Evolutionary conservation across 2,329 filamentous ascomycete species (phyloP).

Genomic region (Epichloe sylvatica): DNA sequence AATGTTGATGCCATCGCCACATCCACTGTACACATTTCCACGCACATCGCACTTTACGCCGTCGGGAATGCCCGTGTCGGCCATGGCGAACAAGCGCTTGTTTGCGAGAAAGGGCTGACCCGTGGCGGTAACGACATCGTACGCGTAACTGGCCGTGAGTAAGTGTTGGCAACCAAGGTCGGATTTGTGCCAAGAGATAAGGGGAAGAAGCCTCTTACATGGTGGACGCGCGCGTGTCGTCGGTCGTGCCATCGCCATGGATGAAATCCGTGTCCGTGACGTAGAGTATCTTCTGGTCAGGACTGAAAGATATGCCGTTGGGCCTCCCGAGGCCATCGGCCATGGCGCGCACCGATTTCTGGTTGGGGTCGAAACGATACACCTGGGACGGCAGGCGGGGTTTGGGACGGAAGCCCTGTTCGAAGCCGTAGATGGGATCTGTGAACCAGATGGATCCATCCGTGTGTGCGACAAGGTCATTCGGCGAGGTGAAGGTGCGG

Average conservation of each 20-base stretch:
- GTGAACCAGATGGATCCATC: conserved; percentile 37
- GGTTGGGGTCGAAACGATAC: conserved; percentile 30
- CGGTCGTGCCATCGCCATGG: conserved; percentile 20
- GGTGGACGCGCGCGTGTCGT: conserved; percentile 10
- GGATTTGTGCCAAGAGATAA: neutral
- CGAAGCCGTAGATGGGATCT: conserved; percentile 33
- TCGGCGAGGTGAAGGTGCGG: conserved; percentile 33
- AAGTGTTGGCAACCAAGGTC: no score
- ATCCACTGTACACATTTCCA: conserved; percentile 36
- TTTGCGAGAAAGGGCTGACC: conserved; percentile 30
- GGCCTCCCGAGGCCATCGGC: conserved; percentile 34
- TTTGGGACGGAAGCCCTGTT: conserved; percentile 30
- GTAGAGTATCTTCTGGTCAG: conserved; percentile 29
- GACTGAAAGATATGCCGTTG: conserved; percentile 33
- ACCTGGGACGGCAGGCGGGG: conserved; percentile 32
- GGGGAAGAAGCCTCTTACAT: conserved; percentile 13
- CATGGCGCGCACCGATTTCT: conserved; percentile 26
- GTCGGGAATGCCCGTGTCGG: conserved; percentile 31
- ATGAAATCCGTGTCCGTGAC: conserved; percentile 28
- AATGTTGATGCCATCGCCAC: conserved; percentile 34
- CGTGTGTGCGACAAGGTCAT: conserved; percentile 30
- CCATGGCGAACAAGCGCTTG: conserved; percentile 35
- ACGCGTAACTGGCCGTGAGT: conserved; percentile 18
- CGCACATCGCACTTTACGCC: conserved; percentile 32
- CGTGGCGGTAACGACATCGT: conserved; percentile 16